These are phyloP conservation scores for Botrytis elliptica DNA, from an alignment of 2,329 filamentous ascomycete species.

Conservation along the genomic window DNA sequence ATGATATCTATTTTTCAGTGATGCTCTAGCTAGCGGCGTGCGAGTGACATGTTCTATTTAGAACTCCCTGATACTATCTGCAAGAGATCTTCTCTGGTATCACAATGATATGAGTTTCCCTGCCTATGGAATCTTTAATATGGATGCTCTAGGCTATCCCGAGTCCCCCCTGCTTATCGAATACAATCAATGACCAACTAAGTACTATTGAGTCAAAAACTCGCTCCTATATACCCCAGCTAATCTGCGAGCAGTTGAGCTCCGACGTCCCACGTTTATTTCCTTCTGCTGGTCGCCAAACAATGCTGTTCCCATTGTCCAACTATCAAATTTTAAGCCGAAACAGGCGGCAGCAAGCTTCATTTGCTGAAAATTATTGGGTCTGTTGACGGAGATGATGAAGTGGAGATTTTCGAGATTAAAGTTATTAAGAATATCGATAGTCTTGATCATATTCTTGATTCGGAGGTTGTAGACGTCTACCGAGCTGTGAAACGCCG, in stretches of 20 bases:
- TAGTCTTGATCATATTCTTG: not conserved
- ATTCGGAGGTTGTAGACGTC: not conserved
- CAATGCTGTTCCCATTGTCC: not conserved
- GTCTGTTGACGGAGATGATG: not conserved
- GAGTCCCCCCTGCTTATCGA: not conserved
- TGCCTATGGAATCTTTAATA: no score
- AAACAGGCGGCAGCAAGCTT: not conserved
- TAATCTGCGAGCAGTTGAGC: not conserved
- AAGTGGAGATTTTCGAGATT: not conserved
- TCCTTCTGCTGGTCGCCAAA: not conserved
- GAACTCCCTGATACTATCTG: no score
- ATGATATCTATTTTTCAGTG: no score
- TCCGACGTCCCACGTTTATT: not conserved
- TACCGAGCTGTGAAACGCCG: not conserved
- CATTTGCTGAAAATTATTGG: not conserved
- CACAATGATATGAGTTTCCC: no score
- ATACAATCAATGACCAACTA: not conserved
- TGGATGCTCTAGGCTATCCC: no score
- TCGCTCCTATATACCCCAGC: not conserved
- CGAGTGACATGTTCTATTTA: no score
- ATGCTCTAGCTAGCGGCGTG: no score
- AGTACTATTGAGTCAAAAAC: not conserved
- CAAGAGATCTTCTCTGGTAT: no score
- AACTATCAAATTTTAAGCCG: not conserved
- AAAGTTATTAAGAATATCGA: not conserved